phyloP scores from a whole-genome alignment of 768 basidiomycete genomes.

The Boletus barrowsii region DNA sequence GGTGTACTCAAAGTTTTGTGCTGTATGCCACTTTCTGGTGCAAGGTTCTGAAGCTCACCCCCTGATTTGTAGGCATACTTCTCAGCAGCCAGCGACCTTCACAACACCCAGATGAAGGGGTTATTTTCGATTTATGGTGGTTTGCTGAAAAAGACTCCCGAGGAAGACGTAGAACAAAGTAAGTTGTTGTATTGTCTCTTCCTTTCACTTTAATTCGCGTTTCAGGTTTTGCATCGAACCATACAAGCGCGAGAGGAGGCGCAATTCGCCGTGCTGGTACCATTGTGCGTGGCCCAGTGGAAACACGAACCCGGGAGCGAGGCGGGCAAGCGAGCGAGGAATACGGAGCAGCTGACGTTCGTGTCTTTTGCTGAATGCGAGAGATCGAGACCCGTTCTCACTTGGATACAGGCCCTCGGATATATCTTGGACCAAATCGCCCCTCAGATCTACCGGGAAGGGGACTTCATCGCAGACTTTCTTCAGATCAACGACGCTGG shows the following conservation, averaged over 20 bases:
- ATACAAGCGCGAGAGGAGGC: constrained; percentile 41
- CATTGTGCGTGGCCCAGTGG: constrained; percentile 74
- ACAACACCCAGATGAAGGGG: constrained; percentile 75
- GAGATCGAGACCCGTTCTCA: background rate
- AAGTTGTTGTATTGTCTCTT: constrained; percentile 10
- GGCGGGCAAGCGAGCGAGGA: constrained; percentile 57
- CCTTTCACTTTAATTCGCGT: background rate
- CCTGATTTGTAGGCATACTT: constrained; percentile 75
- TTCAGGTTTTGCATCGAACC: constrained; percentile 42
- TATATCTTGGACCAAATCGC: constrained; percentile 74
- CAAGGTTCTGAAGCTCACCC: background rate
- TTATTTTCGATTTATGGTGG: constrained; percentile 57
- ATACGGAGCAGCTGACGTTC: constrained; percentile 69
- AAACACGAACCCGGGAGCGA: constrained; percentile 43
- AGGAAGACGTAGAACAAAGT: constrained; percentile 79
- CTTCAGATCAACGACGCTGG: constrained; percentile 86
- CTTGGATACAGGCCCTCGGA: constrained; percentile 58
- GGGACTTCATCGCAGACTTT: constrained; percentile 88
- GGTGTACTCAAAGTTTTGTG: constrained; percentile 85
- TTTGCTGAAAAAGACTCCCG: constrained; percentile 60
- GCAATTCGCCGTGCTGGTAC: constrained; percentile 83
- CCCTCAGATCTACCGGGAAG: constrained; percentile 75
- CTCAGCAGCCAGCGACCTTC: constrained; percentile 77
- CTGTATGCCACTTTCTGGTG: constrained; percentile 49
- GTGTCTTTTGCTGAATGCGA: constrained; percentile 10